Conservation (phyloP, 176 grass and related monocot species). For the Carex pumila region DNA sequence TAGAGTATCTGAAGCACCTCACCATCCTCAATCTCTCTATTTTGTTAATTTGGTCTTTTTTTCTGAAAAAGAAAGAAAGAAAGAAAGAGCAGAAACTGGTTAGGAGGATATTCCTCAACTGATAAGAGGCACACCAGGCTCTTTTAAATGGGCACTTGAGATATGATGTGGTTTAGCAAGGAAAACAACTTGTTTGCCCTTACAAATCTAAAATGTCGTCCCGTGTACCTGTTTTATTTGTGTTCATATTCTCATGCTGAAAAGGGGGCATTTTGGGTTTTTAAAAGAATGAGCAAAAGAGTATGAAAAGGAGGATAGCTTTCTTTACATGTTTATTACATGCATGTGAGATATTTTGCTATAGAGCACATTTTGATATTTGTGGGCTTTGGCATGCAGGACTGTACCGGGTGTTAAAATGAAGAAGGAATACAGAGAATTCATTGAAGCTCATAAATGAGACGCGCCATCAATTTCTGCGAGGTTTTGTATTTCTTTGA, state of each 20-base stretch:
- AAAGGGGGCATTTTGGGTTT: background rate
- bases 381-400: constrained; percentile 36
- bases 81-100: background rate
- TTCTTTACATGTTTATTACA: background rate
- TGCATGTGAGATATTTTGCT: background rate
- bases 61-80: background rate
- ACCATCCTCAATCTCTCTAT: constrained; percentile 15
- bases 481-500: constrained; percentile 2
- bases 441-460: constrained; percentile 90
- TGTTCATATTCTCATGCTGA: background rate
- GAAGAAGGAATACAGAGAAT: constrained; percentile 96
- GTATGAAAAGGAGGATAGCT: background rate
- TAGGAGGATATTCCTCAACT: background rate
- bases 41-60: constrained; percentile 16
- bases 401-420: constrained; percentile 85
- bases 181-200: background rate
- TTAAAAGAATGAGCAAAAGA: background rate
- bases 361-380: background rate
- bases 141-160: background rate
- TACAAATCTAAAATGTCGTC: background rate
- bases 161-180: background rate
- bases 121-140: background rate
- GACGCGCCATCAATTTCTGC: background rate
- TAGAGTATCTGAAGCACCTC: background rate
- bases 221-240: background rate